Conservation (phyloP, 306 rosid species). For the Erythrophleum fordii region DNA sequence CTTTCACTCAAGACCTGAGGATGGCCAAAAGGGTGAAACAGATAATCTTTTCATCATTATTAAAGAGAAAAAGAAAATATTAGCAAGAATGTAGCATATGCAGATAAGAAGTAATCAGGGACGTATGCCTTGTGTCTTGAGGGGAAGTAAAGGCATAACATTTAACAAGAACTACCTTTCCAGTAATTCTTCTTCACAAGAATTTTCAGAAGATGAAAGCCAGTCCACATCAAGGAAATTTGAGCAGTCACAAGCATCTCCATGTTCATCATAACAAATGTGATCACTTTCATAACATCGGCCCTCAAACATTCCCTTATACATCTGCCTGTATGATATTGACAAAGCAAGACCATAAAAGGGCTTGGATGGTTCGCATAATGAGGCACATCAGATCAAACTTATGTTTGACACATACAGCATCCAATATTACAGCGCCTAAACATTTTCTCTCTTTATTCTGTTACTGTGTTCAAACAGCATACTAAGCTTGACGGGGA, state of each 20-base stretch:
- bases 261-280: conserved; percentile 57
- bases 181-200: conserved; percentile 64
- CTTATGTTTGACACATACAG: not conserved
- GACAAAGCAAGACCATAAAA: conserved; percentile 47
- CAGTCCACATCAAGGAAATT: conserved; percentile 62
- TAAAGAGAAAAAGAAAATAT: not conserved
- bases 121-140: not conserved
- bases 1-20: not conserved
- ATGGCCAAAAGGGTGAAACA: not conserved
- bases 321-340: conserved; percentile 44
- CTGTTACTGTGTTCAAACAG: not conserved
- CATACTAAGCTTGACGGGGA: not conserved
- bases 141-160: not conserved
- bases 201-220: conserved; percentile 73
- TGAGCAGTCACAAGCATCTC: conserved; percentile 60
- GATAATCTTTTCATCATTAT: not conserved
- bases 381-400: conserved; percentile 15
- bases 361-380: conserved; percentile 3
- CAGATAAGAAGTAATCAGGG: not conserved
- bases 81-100: not conserved
- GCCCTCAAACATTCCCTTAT: conserved; percentile 48
- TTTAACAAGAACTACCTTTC: conserved; percentile 50
- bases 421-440: not conserved
- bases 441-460: not conserved
- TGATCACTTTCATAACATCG: conserved; percentile 43